Evolutionary conservation across 192 early-diverging fungal species (phyloP), one percentile per base, ranked within the genome.

Genomic region (Linnemannia elongata): DNA sequence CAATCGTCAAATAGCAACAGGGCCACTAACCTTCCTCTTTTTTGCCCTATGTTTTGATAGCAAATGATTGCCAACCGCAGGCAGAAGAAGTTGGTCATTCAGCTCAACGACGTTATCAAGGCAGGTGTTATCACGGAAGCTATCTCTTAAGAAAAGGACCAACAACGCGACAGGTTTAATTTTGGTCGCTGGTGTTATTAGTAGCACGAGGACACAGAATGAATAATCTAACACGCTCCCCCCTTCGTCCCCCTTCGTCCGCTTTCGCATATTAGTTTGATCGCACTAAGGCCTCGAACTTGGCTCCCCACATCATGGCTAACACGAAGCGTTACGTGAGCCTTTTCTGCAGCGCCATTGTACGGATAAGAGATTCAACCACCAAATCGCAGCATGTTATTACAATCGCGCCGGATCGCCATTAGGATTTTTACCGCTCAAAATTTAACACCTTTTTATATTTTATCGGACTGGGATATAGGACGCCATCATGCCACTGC

Each of bases 311-410:
- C 82, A 97, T 99, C 57, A 90, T 93, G 82, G 88, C 88, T 81
- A 99, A 99, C 90, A 93, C 97, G n/a, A 94, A 93, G 82, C 93
- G 94, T 69, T 99, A 98, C 88, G 90, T 94, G 30, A 92, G 94
- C 72, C 89, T 99, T 49, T 94, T 98, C 83, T 93, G 90, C 80
- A 90, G 85, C 72, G 95, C 93, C 15, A 93, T 97, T 88, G 97
- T 87, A 87, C 60, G 60, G 12, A 57, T 57, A 27, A 10, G n/a
- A 27, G 9, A 66, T n/a, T 49, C 45, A 9, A 30, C n/a, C 20
- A 22, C n/a, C 13, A n/a, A 42, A 12, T 15, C 30, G 9, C 39
- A 71, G 20, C 15, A 22, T 71, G 17, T 41, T 41, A 35, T 35
- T 41, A 71, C 69, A 17, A n/a, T 71, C 69, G 27, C 20, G 12